Evolutionary conservation across 805 yeast genomes (phyloP).

Genomic region (Dipodascus albidus): DNA sequence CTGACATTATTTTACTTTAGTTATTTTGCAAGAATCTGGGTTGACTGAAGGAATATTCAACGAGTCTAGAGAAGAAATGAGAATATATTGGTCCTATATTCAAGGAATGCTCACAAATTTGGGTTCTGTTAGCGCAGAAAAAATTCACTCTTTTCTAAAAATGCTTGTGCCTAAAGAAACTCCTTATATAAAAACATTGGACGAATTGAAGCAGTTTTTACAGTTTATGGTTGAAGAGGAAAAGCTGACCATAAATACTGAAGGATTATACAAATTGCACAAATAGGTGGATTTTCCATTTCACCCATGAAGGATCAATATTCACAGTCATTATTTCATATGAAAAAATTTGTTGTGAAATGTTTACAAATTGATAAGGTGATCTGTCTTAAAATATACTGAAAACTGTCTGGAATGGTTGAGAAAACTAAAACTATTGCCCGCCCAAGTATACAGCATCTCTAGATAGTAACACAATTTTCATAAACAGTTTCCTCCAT

Average conservation of each 20-base stretch:
- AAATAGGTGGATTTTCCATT: too few relatives aligned
- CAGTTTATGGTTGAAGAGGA: slow-evolving; percentile 34
- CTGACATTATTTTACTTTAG: background rate
- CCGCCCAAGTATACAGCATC: background rate
- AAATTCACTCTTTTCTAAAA: slow-evolving; percentile 42
- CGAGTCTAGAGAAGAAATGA: slow-evolving; percentile 25
- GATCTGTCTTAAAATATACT: too few relatives aligned
- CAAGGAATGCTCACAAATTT: slow-evolving; percentile 46
- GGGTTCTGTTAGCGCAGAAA: slow-evolving; percentile 36
- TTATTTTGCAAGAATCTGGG: background rate
- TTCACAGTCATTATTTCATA: too few relatives aligned
- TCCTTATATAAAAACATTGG: slow-evolving; percentile 28
- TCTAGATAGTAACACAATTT: background rate
- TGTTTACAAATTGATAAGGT: too few relatives aligned
- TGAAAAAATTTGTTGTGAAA: too few relatives aligned
- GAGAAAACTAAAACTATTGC: too few relatives aligned
- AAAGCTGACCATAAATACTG: slow-evolving; percentile 24
- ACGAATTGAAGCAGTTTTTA: slow-evolving; percentile 34
- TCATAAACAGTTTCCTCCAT: background rate
- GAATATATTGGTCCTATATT: slow-evolving; percentile 37
- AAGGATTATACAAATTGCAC: slow-evolving; percentile 27
- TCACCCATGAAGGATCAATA: too few relatives aligned
- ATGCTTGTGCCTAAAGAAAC: slow-evolving; percentile 46
- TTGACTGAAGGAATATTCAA: slow-evolving; percentile 8
- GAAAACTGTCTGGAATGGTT: too few relatives aligned